Conservation (phyloP, 2,329 filamentous ascomycete species). For the Scedosporium dehoogii region DNA sequence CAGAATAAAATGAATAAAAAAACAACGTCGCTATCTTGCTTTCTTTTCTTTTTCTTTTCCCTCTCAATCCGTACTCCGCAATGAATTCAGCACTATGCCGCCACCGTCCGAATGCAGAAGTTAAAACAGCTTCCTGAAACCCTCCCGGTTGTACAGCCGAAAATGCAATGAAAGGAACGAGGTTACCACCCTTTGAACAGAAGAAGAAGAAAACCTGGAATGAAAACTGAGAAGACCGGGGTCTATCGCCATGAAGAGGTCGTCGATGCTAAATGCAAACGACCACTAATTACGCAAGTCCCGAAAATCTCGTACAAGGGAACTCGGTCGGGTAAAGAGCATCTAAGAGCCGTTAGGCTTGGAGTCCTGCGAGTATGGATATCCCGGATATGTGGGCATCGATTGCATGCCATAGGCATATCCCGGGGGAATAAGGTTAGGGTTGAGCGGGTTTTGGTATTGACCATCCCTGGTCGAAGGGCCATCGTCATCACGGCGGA, state of each 20-base stretch:
- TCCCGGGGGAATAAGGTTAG: constrained; percentile 5
- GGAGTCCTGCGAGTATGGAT: constrained; percentile 3
- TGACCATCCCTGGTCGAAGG: background rate
- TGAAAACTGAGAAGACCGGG: no score
- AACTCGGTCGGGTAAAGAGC: background rate
- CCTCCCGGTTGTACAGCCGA: no score
- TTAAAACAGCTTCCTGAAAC: no score
- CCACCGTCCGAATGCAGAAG: no score
- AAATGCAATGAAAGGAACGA: no score
- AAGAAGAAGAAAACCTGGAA: no score
- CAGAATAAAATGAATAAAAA: background rate
- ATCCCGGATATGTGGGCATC: constrained; percentile 6
- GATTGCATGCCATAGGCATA: constrained; percentile 3
- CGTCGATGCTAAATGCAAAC: no score
- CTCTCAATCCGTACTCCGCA: background rate
- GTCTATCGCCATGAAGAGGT: no score
- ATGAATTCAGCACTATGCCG: background rate
- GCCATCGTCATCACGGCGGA: background rate
- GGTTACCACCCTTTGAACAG: no score
- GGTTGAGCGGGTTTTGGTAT: constrained; percentile 6
- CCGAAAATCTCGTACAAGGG: background rate
- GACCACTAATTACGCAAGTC: background rate
- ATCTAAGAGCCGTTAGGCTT: background rate
- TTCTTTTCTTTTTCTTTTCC: background rate
- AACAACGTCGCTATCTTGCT: background rate